Evolutionary conservation across 2,329 filamentous ascomycete species (phyloP), one percentile per base, ranked within the genome.

Genomic region (Coniochaeta prunicola): DNA sequence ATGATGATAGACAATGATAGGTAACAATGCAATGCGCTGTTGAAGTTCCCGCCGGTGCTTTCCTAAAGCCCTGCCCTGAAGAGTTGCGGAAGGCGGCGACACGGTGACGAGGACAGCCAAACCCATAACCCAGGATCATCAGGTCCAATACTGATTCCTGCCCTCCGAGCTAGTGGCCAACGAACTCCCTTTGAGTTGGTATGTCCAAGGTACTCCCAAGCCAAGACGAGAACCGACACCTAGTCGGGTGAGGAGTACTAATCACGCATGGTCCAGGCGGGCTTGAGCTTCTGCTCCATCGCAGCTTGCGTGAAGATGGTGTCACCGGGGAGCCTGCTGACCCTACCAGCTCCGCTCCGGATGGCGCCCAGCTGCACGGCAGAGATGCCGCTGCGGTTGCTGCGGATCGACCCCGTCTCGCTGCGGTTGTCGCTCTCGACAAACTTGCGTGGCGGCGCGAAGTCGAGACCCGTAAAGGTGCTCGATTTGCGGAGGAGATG

Each of bases 251-350:
- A 10, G 15, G 31, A 9, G 30, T 4, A n/a, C 59, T 60, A 69
- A 57, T 71, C 67, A 59, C 81, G 79, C 74, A 86, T 80, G 63
- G 70, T 73, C 84, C 83, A 86, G 57, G 75, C 73, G 48, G 84
- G 84, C 74, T 86, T 86, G 61, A 87, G 76, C 64, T 78, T 77
- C 63, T 85, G 74, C 59, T 77, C 74, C 70, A 93, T 73, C 59
- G 91, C 84, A 34, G 88, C 83, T 67, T 80, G 81, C 3, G 90
- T 92, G 64, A 92, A 92, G 59, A 96, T 90, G 48, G 87, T 83
- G 65, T 92, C 91, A 59, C 85, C 87, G 0, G 92, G 92, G 61
- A 97, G 82, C 56, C 90, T 86, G 70, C 90, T 94, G 64, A 97
- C 85, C 62, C 92, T 89, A 68, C 96, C 93, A 53, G 91, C 92